These are phyloP conservation scores for Fusarium decemcellulare DNA, from an alignment of 2,329 filamentous ascomycete species.

Conservation along the genomic window DNA sequence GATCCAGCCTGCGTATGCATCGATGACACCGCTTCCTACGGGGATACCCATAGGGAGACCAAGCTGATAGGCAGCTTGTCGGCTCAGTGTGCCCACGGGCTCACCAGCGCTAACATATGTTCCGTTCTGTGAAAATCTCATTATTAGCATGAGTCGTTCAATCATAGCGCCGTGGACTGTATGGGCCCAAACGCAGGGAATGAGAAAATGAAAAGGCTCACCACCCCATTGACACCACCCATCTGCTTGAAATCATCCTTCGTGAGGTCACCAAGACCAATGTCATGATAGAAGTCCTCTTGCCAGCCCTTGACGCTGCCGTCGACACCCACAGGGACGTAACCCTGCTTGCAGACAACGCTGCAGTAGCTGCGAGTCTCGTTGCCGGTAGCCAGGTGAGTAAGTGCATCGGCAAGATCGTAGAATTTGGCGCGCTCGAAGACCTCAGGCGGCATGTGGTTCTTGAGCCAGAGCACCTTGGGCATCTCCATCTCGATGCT, in stretches of 20 bases:
- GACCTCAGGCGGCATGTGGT: slow-evolving; percentile 93
- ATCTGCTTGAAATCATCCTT: slow-evolving; percentile 93
- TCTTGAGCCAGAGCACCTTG: slow-evolving; percentile 98
- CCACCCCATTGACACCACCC: slow-evolving; percentile 94
- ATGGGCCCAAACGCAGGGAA: slow-evolving; percentile 11
- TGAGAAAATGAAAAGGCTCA: slow-evolving; percentile 67
- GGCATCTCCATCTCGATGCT: slow-evolving; percentile 99
- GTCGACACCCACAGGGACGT: slow-evolving; percentile 95
- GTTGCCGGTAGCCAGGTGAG: slow-evolving; percentile 92
- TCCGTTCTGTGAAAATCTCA: slow-evolving; percentile 77
- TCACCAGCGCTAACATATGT: slow-evolving; percentile 93
- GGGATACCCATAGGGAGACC: slow-evolving; percentile 90
- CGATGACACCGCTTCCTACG: slow-evolving; percentile 96
- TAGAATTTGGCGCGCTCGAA: slow-evolving; percentile 98
- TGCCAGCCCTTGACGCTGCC: slow-evolving; percentile 99
- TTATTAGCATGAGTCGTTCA: slow-evolving; percentile 25
- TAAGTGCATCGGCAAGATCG: slow-evolving; percentile 92
- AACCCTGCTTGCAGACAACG: slow-evolving; percentile 97
- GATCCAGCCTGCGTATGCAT: slow-evolving; percentile 98
- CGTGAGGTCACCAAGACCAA: slow-evolving; percentile 87
- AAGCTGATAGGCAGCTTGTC: slow-evolving; percentile 85
- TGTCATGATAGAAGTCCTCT: slow-evolving; percentile 89
- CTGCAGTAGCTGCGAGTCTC: slow-evolving; percentile 96
- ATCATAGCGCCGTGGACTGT: not conserved
- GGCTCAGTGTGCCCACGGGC: slow-evolving; percentile 86